A percentile compares a stretch with the other conserved stretches of the same genome.
Evolutionary conservation across 2,329 filamentous ascomycete species (phyloP).

Genomic region (Exophiala sideris): DNA sequence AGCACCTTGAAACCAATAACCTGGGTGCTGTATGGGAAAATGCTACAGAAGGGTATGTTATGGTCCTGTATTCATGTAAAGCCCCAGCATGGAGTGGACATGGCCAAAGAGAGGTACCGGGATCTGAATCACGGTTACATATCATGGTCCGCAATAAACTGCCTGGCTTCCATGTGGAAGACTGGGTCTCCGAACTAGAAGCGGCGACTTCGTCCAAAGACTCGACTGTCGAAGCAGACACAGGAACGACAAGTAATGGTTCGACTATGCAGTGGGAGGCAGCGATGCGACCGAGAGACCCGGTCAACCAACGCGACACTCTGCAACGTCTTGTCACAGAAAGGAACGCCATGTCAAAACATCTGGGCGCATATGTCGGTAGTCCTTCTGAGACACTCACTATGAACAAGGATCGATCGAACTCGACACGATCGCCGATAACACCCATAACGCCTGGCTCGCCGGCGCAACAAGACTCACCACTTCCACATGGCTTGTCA

Average conservation of each 20-base stretch:
- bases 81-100: slow-evolving; percentile 12
- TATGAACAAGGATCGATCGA: not conserved
- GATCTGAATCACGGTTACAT: slow-evolving; percentile 11
- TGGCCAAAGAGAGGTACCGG: not conserved
- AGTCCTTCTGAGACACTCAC: not conserved
- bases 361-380: not conserved
- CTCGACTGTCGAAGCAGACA: too few relatives aligned
- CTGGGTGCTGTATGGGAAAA: slow-evolving; percentile 23
- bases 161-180: not conserved
- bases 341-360: not conserved
- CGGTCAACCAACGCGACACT: not conserved
- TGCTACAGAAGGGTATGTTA: slow-evolving; percentile 6
- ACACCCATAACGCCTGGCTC: not conserved
- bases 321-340: not conserved
- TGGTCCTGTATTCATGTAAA: slow-evolving; percentile 23
- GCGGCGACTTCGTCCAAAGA: not conserved
- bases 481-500: not conserved
- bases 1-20: slow-evolving; percentile 17
- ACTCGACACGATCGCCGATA: not conserved
- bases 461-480: not conserved
- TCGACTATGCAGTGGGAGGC: too few relatives aligned
- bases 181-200: not conserved
- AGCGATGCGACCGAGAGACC: not conserved
- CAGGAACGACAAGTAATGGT: too few relatives aligned
- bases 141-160: slow-evolving; percentile 14